A percentile compares a stretch with the other conserved stretches of the same genome.
Conservation (phyloP, 208 protist genomes). For the Trypanosoma conorhini region DNA sequence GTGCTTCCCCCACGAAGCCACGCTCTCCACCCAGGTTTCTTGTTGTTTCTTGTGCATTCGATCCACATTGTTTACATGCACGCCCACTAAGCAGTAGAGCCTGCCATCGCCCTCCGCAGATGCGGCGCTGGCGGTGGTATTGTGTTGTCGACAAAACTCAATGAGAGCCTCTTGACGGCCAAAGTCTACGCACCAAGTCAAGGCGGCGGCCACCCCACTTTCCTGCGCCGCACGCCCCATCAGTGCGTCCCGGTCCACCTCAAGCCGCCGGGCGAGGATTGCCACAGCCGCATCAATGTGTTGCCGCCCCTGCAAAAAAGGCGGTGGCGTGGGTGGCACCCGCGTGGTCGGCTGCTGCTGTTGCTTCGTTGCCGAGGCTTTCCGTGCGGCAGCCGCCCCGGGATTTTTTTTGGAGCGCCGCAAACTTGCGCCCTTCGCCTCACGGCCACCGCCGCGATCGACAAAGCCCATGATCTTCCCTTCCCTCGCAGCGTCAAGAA, state of each 20-base stretch:
- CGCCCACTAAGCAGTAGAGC: slow-evolving; percentile 65
- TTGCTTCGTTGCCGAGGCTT: slow-evolving; percentile 20
- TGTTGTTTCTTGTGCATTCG: slow-evolving; percentile 66
- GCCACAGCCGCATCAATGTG: slow-evolving; percentile 57
- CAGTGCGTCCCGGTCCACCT: slow-evolving; percentile 46
- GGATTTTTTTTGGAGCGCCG: slow-evolving; percentile 85
- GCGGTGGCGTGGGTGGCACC: slow-evolving; percentile 4
- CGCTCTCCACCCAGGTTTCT: slow-evolving; percentile 65
- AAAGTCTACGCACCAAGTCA: slow-evolving; percentile 76
- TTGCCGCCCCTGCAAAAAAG: not conserved
- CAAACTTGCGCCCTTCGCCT: slow-evolving; percentile 75
- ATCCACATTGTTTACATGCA: slow-evolving; percentile 84
- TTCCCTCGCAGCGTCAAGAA: not conserved
- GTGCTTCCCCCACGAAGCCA: slow-evolving; percentile 42
- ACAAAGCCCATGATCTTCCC: slow-evolving; percentile 75
- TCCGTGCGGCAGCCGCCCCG: slow-evolving; percentile 46
- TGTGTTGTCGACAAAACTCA: slow-evolving; percentile 58
- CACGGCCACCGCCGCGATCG: slow-evolving; percentile 78
- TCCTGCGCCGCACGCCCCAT: slow-evolving; percentile 55
- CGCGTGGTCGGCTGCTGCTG: not conserved
- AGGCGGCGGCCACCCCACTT: slow-evolving; percentile 37
- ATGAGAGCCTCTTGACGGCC: slow-evolving; percentile 68
- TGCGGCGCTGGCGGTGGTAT: slow-evolving; percentile 17
- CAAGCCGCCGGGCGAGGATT: slow-evolving; percentile 68
- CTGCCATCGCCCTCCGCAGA: slow-evolving; percentile 11